Base-by-base conservation (phyloP, 2,329 filamentous ascomycete species). In the Colletotrichum lini region DNA sequence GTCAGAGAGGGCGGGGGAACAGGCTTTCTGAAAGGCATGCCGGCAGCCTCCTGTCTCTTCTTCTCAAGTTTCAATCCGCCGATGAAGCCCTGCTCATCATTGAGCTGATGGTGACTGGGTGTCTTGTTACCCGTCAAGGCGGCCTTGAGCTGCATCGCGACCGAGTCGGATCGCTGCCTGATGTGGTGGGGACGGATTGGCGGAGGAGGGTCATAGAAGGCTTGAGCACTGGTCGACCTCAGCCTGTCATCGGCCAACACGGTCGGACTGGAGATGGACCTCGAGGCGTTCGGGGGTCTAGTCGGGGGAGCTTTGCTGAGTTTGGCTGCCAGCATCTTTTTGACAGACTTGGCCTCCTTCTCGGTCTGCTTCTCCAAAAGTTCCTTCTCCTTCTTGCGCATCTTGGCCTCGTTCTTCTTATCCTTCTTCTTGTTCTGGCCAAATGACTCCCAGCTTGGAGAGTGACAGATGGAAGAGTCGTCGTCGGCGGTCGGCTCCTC, bases 391-490 rank as follows among this genome's bases (percentile, higher is more conserved):
- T 81, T 84, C 64, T 82, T 85, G 67, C 78, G 77, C 71, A 81
- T 80, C 64, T 82, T 79, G 15, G 78, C 77, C 45, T 82, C 81
- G 16, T 80, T 79, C 75, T 86, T 88, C 77, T 86, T 88, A 73
- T 88, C 86, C 76, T 85, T 87, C 76, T 84, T 87, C 74, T 87
- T 89, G 73, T 82, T 85, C 23, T 85, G 84, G 3, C 84, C 83
- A 74, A 88, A 88, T 26, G 87, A 85, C 73, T 90, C 88, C 89
- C 89, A 91, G 66, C 85, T 90, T 2, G 89, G 89, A 1, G 89
- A 91, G 66, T 90, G 87, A 72, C 89, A 91, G 65, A 90, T 88
- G 0, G 81, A 80, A 15, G 84, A 86, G 4, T 84, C 85, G 58
- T 84, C 79, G 59, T 84, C 84, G 3, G 83, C 85, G 72, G 79